Base-by-base conservation (phyloP, 441 rosid genomes). In the Gossypium gossypioides region DNA sequence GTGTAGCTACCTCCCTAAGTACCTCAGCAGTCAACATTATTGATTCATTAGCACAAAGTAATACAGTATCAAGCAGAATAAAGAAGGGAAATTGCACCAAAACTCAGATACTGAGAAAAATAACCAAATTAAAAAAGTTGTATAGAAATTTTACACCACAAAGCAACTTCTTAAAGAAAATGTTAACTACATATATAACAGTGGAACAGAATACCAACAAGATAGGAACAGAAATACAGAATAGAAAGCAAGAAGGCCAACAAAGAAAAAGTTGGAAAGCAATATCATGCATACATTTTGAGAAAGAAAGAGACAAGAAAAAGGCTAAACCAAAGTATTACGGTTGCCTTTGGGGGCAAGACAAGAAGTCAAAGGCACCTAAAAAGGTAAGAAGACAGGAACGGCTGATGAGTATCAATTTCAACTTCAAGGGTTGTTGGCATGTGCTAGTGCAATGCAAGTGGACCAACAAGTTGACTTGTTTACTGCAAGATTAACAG, bases 1-100 rank as follows among this genome's bases (percentile, higher is more conserved):
- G 97, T 44, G 99, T 95, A 9, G 97, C 93, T 74, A 95, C 99
- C 84, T 95, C 99, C 87, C 99, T 95, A 80, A 78, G 77, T 68
- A 86, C 60, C 84, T 80, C 87, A 69, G n/a, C 44, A 80, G n/a
- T 51, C 74, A 71, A 16, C 34, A 73, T 32, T 21, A 46, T 75
- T 66, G 16, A 80, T 70, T 72, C 69, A 76, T 50, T 79, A 74
- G 77, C 57, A 74, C 19, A 75, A n/a, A 40, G 68, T 78, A 74
- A 51, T 40, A 67, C 24, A 3, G 48, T 46, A 9, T 68, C 50
- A 75, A 21, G 58, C 52, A 73, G 52, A 60, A 73, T 50, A 72
- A 68, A 71, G 50, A 63, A 64, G 48, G 56, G 57, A 58, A 51
- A 52, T 67, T 19, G 29, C 50, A 58, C 50, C 72, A 72, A 79